Evolutionary conservation across 371 early-diverging fungal species (phyloP).

Genomic region (Mucor plumbeus): DNA sequence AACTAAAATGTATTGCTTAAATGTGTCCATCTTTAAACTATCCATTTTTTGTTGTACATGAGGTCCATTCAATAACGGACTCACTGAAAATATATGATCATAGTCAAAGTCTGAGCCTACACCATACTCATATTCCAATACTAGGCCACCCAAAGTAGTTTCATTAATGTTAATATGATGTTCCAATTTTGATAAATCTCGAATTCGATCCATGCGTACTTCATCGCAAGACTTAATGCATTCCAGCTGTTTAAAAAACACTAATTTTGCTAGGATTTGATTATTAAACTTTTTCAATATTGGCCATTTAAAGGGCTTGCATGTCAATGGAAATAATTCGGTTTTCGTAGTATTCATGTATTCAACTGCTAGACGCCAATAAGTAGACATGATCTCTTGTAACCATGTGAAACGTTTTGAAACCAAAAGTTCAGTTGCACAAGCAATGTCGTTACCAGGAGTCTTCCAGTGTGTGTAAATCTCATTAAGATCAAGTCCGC

Average conservation of each 20-base stretch:
- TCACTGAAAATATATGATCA: background rate
- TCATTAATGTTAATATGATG: background rate
- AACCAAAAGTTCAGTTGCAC: background rate
- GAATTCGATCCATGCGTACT: conserved; percentile 28
- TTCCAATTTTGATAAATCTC: conserved; percentile 27
- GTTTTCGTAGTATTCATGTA: conserved; percentile 12
- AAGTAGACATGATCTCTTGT: conserved; percentile 23
- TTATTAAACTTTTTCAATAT: conserved; percentile 22
- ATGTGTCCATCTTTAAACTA: conserved; percentile 9
- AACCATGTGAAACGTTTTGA: conserved; percentile 13
- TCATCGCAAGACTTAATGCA: conserved; percentile 33
- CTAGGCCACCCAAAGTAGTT: conserved; percentile 18
- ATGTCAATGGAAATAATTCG: conserved; percentile 29
- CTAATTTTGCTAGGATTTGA: conserved; percentile 33
- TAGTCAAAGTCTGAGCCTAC: conserved; percentile 1
- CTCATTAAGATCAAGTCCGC: conserved; percentile 8
- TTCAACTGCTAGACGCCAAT: conserved; percentile 16
- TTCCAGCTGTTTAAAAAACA: conserved; percentile 47
- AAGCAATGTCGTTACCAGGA: background rate
- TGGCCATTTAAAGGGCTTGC: conserved; percentile 33
- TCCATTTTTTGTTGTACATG: conserved; percentile 12
- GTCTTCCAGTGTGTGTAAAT: conserved; percentile 9
- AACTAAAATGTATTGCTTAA: conserved; percentile 43
- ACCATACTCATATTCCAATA: conserved; percentile 20
- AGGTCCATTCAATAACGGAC: background rate